Evolutionary conservation across 306 rosid genomes (phyloP).

Genomic region (Cicer pinnatifidum): DNA sequence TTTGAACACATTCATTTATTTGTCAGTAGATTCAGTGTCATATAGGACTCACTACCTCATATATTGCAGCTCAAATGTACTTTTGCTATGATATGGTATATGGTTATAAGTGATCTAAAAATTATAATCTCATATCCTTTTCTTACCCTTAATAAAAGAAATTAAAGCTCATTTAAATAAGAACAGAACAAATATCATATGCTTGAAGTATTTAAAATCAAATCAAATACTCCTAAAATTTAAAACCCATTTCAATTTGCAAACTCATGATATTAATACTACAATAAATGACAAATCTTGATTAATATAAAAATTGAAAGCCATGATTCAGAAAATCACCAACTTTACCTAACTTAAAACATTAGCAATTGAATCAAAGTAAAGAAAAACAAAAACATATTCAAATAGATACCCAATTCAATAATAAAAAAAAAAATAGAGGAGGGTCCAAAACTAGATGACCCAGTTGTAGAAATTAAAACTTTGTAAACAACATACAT

Average conservation of each 20-base stretch:
- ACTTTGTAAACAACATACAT: constrained; percentile 21
- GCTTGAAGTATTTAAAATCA: background rate
- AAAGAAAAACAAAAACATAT: background rate
- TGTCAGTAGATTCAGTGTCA: background rate
- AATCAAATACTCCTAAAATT: background rate
- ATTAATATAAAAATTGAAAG: too few relatives aligned
- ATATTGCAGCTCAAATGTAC: background rate
- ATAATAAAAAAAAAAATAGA: too few relatives aligned
- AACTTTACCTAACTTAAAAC: background rate
- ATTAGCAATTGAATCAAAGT: background rate
- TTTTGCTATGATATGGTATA: background rate
- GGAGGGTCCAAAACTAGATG: constrained; percentile 3
- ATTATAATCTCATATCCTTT: constrained; percentile 15
- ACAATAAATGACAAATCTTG: background rate
- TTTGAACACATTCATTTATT: constrained; percentile 8
- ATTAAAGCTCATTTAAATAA: background rate
- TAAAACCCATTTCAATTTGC: background rate
- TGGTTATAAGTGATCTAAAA: background rate
- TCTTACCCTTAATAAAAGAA: background rate
- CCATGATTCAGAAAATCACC: background rate
- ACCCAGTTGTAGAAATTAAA: constrained; percentile 4
- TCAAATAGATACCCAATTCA: background rate
- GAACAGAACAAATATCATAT: background rate
- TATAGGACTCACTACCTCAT: background rate
- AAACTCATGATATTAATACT: background rate